Conservation (phyloP, 352 stramenopile species). For the Phytophthora constricta region DNA sequence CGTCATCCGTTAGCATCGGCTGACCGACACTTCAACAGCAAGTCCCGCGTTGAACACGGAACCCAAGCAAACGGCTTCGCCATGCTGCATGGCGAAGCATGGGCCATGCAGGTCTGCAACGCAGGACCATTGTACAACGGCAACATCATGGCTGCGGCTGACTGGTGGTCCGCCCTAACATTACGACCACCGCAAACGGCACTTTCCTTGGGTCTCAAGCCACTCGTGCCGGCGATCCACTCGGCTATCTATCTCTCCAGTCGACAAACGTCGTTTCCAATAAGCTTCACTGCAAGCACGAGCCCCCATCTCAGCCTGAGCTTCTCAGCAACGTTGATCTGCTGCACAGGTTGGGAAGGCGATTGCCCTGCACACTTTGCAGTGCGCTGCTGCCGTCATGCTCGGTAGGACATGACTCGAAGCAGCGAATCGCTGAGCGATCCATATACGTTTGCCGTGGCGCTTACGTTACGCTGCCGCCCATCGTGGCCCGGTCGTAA, state of each 20-base stretch:
- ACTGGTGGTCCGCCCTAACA: background rate
- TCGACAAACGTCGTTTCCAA: no score
- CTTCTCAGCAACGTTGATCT: background rate
- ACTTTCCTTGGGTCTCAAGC: no score
- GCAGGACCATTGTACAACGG: background rate
- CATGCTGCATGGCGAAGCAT: background rate
- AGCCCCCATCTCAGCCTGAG: background rate
- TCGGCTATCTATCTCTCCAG: background rate
- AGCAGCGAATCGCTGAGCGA: no score
- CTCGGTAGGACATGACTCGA: background rate
- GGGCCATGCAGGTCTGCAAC: background rate
- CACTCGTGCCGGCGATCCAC: no score
- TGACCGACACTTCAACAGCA: background rate
- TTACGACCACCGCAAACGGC: background rate
- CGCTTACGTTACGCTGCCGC: slow-evolving; percentile 1
- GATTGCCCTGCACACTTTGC: no score
- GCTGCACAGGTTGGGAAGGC: no score
- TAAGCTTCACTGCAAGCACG: no score
- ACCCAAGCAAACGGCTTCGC: background rate
- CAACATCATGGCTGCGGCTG: no score
- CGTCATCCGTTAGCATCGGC: background rate
- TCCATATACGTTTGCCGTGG: background rate
- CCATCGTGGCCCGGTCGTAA: background rate
- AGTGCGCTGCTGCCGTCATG: background rate
- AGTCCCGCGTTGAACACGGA: background rate